Conservation (phyloP, 1,284 basidiomycete genomes). For the Coniophora puteana region DNA sequence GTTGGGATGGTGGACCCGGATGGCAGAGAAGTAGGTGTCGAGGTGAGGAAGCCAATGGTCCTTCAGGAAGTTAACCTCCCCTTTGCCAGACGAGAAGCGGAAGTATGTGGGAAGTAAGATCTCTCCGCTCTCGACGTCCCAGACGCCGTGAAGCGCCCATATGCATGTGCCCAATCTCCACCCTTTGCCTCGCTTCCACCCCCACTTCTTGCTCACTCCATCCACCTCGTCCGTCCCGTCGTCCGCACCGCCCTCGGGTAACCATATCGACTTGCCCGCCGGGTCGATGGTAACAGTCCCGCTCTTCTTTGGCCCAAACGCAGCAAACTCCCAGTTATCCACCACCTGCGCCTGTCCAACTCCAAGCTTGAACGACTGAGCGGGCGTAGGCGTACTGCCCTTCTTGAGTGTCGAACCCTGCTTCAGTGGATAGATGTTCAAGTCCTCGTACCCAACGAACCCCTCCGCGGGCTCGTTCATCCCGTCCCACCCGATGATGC, state of each 20-base stretch:
- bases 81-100: conserved; percentile 28
- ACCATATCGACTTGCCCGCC: conserved; percentile 72
- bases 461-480: conserved; percentile 95
- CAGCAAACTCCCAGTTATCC: conserved; percentile 82
- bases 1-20: conserved; percentile 76
- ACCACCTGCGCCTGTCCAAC: conserved; percentile 85
- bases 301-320: conserved; percentile 74
- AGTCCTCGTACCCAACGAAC: conserved; percentile 72
- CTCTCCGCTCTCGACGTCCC: conserved; percentile 73
- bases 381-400: conserved; percentile 83
- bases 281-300: conserved; percentile 84
- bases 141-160: conserved; percentile 94
- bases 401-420: conserved; percentile 78
- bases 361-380: conserved; percentile 82
- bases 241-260: too few relatives aligned
- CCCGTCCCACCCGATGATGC: conserved; percentile 95
- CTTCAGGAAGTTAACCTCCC: conserved; percentile 62
- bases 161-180: conserved; percentile 88
- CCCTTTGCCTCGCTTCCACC: conserved; percentile 33
- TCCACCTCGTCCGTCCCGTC: conserved; percentile 36
- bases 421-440: conserved; percentile 60
- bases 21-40: conserved; percentile 56
- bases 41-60: conserved; percentile 88
- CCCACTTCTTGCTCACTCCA: conserved; percentile 44
- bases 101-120: conserved; percentile 85